A percentile compares a stretch with the other conserved stretches of the same genome.
Conservation (phyloP, 2,329 filamentous ascomycete genomes). For the Neonectria faginata region DNA sequence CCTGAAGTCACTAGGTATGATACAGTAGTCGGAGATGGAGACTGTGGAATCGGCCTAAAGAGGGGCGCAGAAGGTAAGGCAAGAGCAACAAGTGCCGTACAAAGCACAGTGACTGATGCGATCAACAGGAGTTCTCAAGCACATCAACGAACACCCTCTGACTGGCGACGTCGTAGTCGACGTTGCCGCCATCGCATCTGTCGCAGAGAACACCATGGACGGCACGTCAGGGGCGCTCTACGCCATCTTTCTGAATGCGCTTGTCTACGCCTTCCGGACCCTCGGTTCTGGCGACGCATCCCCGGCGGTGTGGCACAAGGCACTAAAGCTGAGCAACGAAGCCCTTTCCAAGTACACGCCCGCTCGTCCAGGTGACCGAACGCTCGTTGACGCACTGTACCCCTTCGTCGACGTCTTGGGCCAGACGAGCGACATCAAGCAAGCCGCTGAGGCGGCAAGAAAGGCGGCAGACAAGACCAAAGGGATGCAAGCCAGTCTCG, state of each 20-base stretch:
- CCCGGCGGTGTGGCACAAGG: slow-evolving; percentile 66
- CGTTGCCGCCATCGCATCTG: slow-evolving; percentile 63
- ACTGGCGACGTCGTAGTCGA: slow-evolving; percentile 66
- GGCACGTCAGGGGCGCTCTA: slow-evolving; percentile 71
- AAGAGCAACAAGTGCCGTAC: slow-evolving; percentile 38
- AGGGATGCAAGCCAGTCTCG: slow-evolving; percentile 90
- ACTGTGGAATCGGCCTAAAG: slow-evolving; percentile 88
- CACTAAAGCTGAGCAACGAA: slow-evolving; percentile 76
- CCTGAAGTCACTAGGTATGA: slow-evolving; percentile 79
- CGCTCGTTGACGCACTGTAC: slow-evolving; percentile 87
- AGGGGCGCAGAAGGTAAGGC: slow-evolving; percentile 80
- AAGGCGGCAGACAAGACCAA: slow-evolving; percentile 86
- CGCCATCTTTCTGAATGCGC: slow-evolving; percentile 90
- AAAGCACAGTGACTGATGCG: slow-evolving; percentile 34
- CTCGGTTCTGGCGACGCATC: slow-evolving; percentile 55
- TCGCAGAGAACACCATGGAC: slow-evolving; percentile 70
- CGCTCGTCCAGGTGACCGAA: slow-evolving; percentile 88
- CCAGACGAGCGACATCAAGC: slow-evolving; percentile 72
- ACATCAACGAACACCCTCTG: slow-evolving; percentile 58
- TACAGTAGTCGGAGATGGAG: slow-evolving; percentile 89
- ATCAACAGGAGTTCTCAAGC: slow-evolving; percentile 62
- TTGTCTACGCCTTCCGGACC: slow-evolving; percentile 71
- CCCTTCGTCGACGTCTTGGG: slow-evolving; percentile 84
- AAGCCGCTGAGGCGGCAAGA: slow-evolving; percentile 80
- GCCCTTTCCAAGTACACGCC: slow-evolving; percentile 87